Percentiles rank a stretch among this genome's conserved stretches.
Conservation (phyloP, 768 basidiomycete genomes). For the Terana coerulea region DNA sequence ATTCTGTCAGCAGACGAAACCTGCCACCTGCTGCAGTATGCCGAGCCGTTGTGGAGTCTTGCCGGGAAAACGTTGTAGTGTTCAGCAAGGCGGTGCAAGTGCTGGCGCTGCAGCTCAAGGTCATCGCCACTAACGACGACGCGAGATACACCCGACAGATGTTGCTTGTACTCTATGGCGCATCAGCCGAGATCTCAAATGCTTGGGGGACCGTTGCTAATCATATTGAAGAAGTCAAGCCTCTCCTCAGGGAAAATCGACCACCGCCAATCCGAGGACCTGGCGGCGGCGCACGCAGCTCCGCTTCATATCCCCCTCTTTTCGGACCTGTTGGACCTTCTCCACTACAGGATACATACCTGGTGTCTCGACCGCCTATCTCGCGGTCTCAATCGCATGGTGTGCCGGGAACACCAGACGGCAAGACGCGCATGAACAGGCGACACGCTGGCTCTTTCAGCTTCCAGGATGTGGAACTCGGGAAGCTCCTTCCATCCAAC, state of each 20-base stretch:
- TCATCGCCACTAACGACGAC: slow-evolving; percentile 71
- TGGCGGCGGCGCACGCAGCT: not conserved
- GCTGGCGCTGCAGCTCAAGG: slow-evolving; percentile 74
- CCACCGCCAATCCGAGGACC: slow-evolving; percentile 24
- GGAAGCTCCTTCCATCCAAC: slow-evolving; percentile 72
- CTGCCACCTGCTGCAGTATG: slow-evolving; percentile 71
- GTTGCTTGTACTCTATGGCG: slow-evolving; percentile 83
- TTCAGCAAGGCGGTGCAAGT: slow-evolving; percentile 89
- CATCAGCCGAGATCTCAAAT: slow-evolving; percentile 80
- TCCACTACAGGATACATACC: not conserved
- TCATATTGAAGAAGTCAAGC: slow-evolving; percentile 65
- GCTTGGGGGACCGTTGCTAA: slow-evolving; percentile 81
- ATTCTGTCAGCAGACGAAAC: slow-evolving; percentile 66
- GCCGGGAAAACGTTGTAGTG: slow-evolving; percentile 76
- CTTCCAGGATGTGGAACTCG: slow-evolving; percentile 85
- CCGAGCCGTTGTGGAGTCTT: slow-evolving; percentile 74
- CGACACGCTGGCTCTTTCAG: slow-evolving; percentile 96
- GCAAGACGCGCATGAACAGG: slow-evolving; percentile 56
- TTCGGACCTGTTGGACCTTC: slow-evolving; percentile 3
- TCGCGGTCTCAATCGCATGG: slow-evolving; percentile 28
- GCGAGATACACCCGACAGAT: slow-evolving; percentile 86
- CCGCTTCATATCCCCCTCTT: slow-evolving; percentile 26
- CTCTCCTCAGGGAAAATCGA: slow-evolving; percentile 49
- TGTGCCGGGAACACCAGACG: slow-evolving; percentile 17
- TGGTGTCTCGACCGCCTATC: slow-evolving; percentile 13